Evolutionary conservation across 2,329 filamentous ascomycete species (phyloP).

Genomic region (Xylaria sp.): DNA sequence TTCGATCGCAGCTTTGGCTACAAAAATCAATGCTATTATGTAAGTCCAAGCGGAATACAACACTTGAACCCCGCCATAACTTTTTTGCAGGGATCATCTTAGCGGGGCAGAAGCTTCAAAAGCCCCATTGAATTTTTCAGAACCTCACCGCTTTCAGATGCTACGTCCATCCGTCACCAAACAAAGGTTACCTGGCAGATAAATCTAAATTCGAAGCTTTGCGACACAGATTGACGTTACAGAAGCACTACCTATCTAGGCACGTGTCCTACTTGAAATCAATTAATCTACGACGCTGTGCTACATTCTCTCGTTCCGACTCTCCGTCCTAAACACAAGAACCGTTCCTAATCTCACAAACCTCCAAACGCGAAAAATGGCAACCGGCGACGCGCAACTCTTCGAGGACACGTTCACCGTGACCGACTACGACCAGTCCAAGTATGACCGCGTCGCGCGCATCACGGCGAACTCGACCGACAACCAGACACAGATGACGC

Average conservation of each 20-base stretch:
- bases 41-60: neutral
- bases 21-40: neutral
- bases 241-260: neutral
- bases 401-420: constrained; percentile 93
- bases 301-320: neutral
- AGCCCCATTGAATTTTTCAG: constrained; percentile 39
- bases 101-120: constrained; percentile 40
- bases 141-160: constrained; percentile 44
- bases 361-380: constrained; percentile 49
- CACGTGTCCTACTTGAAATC: neutral
- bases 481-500: constrained; percentile 77
- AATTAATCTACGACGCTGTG: neutral
- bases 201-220: neutral
- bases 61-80: constrained; percentile 21
- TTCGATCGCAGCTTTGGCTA: neutral
- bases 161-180: constrained; percentile 1
- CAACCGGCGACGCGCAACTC: constrained; percentile 84
- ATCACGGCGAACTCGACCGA: constrained; percentile 81
- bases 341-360: neutral
- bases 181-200: neutral
- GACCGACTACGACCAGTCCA: constrained; percentile 79
- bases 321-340: neutral
- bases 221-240: neutral
- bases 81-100: constrained; percentile 21
- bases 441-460: constrained; percentile 95